Evolutionary conservation across 257 asterid species (phyloP), one percentile per base, ranked within the genome.

Genomic region (Capsicum rhomboideum): DNA sequence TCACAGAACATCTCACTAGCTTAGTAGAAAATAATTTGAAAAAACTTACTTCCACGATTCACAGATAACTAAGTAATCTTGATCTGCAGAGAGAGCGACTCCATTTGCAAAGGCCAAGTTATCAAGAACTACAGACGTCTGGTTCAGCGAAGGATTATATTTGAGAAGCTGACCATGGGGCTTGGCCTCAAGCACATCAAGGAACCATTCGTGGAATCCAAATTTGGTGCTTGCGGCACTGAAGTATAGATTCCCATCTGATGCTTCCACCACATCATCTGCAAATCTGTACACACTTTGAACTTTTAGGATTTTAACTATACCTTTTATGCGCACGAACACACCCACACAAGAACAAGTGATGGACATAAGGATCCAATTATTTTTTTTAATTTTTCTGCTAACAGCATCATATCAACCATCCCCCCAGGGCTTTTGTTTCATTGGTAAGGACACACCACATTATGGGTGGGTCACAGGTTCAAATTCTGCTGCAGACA

Each of bases 31-130:
- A 34, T 78, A 14, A 40, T 40, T 71, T 1, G 44, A 20, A 26
- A 23, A 34, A 14, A 29, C 92, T 85, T 87, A 95, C 97, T 89
- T 91, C 96, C 93, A 90, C 1, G 97, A 9, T 86, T 93, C 97
- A 54, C 98, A 95, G 61, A 93, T 86, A 59, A 93, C 80, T 85
- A 95, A 61, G 87, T 67, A 93, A 84, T 92, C 91, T 88, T 92
- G 87, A 49, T 87, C 44, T 1, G 88, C 68, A 11, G 96, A 91
- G 29, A 94, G 79, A 10, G 95, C 94, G 69, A 93, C 94, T 3
- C 97, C 97, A 42, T 95, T 92, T 28, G 97, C 92, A 42, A 91
- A 90, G 40, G 85, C 87, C 17, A 94, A 92, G 80, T 89, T n/a
- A 44, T 87, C 86, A 1, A 92, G 90, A 80, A 95, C 42, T 29